A percentile compares a stretch with the other conserved stretches of the same genome.
Evolutionary conservation across 257 asterid genomes (phyloP).

Genomic region (Salvia miltiorrhiza): DNA sequence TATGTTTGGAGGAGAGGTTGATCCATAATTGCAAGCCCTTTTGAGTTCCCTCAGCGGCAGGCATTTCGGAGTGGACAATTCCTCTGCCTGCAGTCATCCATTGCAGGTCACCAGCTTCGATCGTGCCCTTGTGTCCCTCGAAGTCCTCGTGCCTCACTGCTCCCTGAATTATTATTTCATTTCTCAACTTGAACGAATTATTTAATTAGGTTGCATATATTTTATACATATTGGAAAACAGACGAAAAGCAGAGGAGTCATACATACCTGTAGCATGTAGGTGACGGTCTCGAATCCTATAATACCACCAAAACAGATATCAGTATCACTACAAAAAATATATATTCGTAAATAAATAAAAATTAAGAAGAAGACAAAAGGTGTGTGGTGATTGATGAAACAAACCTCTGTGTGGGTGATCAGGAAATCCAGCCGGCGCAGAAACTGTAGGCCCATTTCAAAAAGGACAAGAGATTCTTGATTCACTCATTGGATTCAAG

Average conservation of each 20-base stretch:
- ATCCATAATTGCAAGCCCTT: conserved; percentile 87
- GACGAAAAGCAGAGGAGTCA: background rate
- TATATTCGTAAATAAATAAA: too few relatives aligned
- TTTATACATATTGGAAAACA: background rate
- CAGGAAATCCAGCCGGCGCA: conserved; percentile 98
- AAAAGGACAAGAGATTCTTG: too few relatives aligned
- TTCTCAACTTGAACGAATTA: conserved; percentile 15
- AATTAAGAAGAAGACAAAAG: background rate
- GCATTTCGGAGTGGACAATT: conserved; percentile 94
- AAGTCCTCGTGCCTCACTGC: conserved; percentile 76
- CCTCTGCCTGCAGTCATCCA: conserved; percentile 99
- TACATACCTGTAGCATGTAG: conserved; percentile 81
- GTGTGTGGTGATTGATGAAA: background rate
- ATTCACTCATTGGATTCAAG: too few relatives aligned
- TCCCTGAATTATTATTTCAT: conserved; percentile 50
- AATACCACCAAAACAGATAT: background rate
- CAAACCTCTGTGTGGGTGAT: conserved; percentile 97
- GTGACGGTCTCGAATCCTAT: conserved; percentile 97
- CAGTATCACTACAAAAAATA: background rate
- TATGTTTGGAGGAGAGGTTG: conserved; percentile 66
- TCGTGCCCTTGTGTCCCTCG: conserved; percentile 79
- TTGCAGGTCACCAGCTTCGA: conserved; percentile 80
- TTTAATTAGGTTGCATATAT: too few relatives aligned
- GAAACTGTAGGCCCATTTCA: conserved; percentile 44
- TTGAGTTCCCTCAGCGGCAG: conserved; percentile 73